Evolutionary conservation across 768 basidiomycete species (phyloP).

Genomic region (Lactifluus rugatus): DNA sequence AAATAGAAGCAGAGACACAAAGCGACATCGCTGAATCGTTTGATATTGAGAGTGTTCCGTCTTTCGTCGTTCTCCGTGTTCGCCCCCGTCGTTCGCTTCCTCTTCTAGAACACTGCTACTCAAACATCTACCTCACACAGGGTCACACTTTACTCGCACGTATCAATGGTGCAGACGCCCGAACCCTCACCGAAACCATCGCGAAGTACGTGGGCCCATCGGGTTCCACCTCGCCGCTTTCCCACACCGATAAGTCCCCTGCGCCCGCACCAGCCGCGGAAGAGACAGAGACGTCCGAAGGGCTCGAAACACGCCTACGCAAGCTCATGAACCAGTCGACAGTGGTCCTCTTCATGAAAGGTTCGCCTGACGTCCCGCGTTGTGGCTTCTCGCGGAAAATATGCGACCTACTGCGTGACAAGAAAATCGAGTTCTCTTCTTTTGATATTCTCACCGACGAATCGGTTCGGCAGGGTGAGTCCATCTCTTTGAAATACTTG

Average conservation of each 20-base stretch:
- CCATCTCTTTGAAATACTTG: background rate
- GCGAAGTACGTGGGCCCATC: constrained; percentile 40
- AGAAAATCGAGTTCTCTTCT: constrained; percentile 41
- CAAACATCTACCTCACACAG: constrained; percentile 31
- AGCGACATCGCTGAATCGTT: constrained; percentile 87
- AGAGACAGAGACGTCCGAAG: constrained; percentile 47
- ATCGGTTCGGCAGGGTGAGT: constrained; percentile 38
- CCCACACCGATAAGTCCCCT: constrained; percentile 38
- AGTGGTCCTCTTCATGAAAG: constrained; percentile 61
- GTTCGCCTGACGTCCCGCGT: constrained; percentile 46
- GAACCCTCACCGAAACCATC: constrained; percentile 49
- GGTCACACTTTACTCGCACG: constrained; percentile 80
- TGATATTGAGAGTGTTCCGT: constrained; percentile 81
- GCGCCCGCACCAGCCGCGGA: constrained; percentile 22
- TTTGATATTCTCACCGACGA: constrained; percentile 55
- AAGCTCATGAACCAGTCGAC: constrained; percentile 63
- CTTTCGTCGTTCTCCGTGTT: constrained; percentile 75
- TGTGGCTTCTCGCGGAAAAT: constrained; percentile 55
- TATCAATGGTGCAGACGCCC: constrained; percentile 72
- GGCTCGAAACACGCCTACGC: constrained; percentile 55
- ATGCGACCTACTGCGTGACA: constrained; percentile 39
- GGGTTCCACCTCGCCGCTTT: constrained; percentile 32
- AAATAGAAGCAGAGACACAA: constrained; percentile 76
- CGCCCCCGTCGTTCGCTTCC: constrained; percentile 18
- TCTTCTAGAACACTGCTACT: background rate